Evolutionary conservation across 768 basidiomycete genomes (phyloP).

Genomic region (Pisolithus orientalis): DNA sequence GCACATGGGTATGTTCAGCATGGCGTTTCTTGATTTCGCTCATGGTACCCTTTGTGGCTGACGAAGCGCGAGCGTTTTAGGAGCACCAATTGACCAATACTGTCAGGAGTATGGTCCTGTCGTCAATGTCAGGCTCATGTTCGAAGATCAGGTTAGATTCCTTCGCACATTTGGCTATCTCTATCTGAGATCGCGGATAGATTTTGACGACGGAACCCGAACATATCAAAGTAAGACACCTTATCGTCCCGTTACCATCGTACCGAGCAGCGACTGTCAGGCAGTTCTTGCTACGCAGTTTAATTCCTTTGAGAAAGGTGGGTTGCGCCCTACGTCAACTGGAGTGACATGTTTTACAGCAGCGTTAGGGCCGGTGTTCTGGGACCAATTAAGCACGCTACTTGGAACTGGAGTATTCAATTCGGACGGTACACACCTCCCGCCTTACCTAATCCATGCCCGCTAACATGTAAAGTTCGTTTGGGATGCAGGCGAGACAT

Average conservation of each 20-base stretch:
- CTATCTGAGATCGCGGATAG: constrained; percentile 16
- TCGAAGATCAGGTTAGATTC: constrained; percentile 30
- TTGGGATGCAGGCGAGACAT: constrained; percentile 38
- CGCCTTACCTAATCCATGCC: neutral
- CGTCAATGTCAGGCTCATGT: constrained; percentile 30
- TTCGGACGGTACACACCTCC: constrained; percentile 36
- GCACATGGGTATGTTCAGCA: constrained; percentile 22
- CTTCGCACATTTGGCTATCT: neutral
- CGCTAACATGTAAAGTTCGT: neutral
- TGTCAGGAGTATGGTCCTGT: constrained; percentile 25
- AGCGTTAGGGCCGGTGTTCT: constrained; percentile 10
- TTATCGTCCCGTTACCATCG: neutral
- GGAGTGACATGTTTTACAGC: constrained; percentile 14
- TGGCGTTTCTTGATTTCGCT: neutral
- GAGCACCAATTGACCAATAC: constrained; percentile 20
- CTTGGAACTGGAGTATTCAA: constrained; percentile 59
- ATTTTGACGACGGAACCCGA: constrained; percentile 44
- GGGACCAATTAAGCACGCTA: constrained; percentile 21
- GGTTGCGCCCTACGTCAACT: constrained; percentile 3
- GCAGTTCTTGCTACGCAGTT: constrained; percentile 42
- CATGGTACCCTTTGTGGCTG: neutral
- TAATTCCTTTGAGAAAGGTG: constrained; percentile 35
- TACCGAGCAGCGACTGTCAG: constrained; percentile 15
- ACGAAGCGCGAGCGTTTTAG: constrained; percentile 12
- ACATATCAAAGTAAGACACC: constrained; percentile 32